Evolutionary conservation across 2,329 filamentous ascomycete species (phyloP).

Genomic region (Neonectria faginata): DNA sequence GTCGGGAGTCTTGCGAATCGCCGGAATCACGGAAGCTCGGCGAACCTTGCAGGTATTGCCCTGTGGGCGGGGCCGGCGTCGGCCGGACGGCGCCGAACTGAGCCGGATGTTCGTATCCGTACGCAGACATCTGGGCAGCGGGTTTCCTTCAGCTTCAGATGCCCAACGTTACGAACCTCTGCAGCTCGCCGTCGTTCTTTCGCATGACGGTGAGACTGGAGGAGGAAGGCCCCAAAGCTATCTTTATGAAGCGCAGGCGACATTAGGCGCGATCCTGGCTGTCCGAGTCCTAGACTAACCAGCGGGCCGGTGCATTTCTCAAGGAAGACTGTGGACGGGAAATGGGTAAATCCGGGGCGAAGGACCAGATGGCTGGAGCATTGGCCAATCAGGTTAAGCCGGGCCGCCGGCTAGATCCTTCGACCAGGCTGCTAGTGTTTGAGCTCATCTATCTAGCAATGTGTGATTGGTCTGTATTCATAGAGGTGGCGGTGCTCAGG

Average conservation of each 20-base stretch:
- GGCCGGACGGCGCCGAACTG: slow-evolving; percentile 6
- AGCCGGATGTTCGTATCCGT: not conserved
- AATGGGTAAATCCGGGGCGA: not conserved
- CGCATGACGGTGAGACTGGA: slow-evolving; percentile 4
- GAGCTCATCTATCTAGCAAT: slow-evolving; percentile 9
- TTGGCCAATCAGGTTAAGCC: slow-evolving; percentile 15
- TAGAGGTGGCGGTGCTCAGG: slow-evolving; percentile 28
- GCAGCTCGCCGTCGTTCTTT: slow-evolving; percentile 10
- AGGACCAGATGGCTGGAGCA: not conserved
- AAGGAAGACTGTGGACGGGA: slow-evolving; percentile 1
- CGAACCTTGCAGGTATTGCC: slow-evolving; percentile 25
- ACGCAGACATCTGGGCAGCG: slow-evolving; percentile 5
- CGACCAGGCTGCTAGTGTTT: slow-evolving; percentile 14
- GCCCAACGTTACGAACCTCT: slow-evolving; percentile 3
- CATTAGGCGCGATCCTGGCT: slow-evolving; percentile 12
- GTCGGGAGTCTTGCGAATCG: not conserved
- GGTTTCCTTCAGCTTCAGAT: not conserved
- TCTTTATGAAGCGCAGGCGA: slow-evolving; percentile 26
- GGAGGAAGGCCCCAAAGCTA: slow-evolving; percentile 15
- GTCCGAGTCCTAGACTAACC: slow-evolving; percentile 16
- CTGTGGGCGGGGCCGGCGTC: not conserved
- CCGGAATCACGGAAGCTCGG: not conserved
- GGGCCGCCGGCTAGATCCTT: slow-evolving; percentile 17
- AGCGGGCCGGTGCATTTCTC: not conserved
- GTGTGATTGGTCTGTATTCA: slow-evolving; percentile 33